Conservation (phyloP, 805 yeast species). For the Barnettozyma pratensis region DNA sequence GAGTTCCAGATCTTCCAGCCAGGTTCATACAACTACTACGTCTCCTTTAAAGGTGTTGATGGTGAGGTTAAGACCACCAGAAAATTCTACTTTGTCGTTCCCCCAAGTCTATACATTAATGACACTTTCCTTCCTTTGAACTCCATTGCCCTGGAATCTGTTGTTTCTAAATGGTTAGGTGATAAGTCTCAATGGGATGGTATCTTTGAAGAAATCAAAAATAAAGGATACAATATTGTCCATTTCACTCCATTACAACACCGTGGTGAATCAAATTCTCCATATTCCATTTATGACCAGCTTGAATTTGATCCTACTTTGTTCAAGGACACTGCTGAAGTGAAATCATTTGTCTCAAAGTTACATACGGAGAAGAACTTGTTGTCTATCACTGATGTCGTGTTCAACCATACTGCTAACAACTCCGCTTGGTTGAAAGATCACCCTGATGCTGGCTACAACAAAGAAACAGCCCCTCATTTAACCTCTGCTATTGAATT, state of each 20-base stretch:
- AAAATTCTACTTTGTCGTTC: conserved; percentile 69
- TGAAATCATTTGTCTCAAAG: conserved; percentile 41
- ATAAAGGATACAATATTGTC: conserved; percentile 89
- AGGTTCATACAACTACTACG: conserved; percentile 75
- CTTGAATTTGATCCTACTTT: conserved; percentile 62
- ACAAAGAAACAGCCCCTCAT: conserved; percentile 84
- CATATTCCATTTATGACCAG: conserved; percentile 89
- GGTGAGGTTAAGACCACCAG: conserved; percentile 45
- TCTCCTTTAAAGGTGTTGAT: conserved; percentile 44
- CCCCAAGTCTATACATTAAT: conserved; percentile 63
- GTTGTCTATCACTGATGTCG: conserved; percentile 84
- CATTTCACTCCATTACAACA: conserved; percentile 93
- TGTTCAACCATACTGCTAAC: conserved; percentile 91
- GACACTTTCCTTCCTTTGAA: conserved; percentile 63
- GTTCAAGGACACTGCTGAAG: conserved; percentile 54
- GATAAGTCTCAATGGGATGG: conserved; percentile 58
- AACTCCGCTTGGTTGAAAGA: conserved; percentile 81
- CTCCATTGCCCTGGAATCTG: conserved; percentile 74
- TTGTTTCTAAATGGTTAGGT: conserved; percentile 92
- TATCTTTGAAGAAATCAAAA: conserved; percentile 53
- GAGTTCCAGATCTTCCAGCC: conserved; percentile 61
- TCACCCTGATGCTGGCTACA: conserved; percentile 90
- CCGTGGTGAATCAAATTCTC: conserved; percentile 88
- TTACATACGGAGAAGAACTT: conserved; percentile 54
- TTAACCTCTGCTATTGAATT: conserved; percentile 77